Evolutionary conservation across 345 rosid species (phyloP), one percentile per base, ranked within the genome.

Genomic region (Hypericum perforatum): DNA sequence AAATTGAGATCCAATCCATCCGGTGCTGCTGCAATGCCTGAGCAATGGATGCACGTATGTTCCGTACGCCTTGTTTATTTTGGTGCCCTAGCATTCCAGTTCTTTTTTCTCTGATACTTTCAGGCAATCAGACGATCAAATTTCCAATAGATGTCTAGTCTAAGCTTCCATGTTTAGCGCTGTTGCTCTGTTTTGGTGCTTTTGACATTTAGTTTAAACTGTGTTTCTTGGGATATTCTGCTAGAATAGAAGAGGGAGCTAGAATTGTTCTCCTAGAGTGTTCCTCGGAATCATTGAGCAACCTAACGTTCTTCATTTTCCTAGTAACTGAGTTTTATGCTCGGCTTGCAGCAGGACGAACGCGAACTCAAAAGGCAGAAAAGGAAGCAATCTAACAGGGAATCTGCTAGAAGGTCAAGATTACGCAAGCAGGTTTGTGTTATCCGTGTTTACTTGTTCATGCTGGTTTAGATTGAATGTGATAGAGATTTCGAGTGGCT

Each of bases 321-420:
- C 15, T 12, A 60, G 41, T 45, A 13, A 54, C 62, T 32, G 55
- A 53, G 16, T 8, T 16, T 53, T 2, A 37, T 49, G 52, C 14
- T 54, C 5, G 52, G 32, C 65, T 43, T 65, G 41, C 53, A 66
- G 41, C 70, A 85, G 97, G 97, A 92, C 67, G 99, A 88, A 49
- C 78, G 95, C 9, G 99, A 92, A 69, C 72, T 88, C 46, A 92
- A 92, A 77, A 73, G 87, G 50, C 99, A 88, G 78, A 84, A 82
- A 59, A 77, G 99, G 72, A 94, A 94, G 80, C 99, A 89, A 57
- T 94, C 99, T 42, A 94, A 94, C 56, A 70, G 99, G 64, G 97
- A 94, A 70, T 94, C 99, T 0, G 99, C 99, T 2, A 78, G 97
- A 63, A 78, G 99, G 60, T 92, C 99, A 45, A 83, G 99, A 75